Evolutionary conservation across 495 filamentous ascomycete species (phyloP).

Genomic region (Sordaria brevicollis): DNA sequence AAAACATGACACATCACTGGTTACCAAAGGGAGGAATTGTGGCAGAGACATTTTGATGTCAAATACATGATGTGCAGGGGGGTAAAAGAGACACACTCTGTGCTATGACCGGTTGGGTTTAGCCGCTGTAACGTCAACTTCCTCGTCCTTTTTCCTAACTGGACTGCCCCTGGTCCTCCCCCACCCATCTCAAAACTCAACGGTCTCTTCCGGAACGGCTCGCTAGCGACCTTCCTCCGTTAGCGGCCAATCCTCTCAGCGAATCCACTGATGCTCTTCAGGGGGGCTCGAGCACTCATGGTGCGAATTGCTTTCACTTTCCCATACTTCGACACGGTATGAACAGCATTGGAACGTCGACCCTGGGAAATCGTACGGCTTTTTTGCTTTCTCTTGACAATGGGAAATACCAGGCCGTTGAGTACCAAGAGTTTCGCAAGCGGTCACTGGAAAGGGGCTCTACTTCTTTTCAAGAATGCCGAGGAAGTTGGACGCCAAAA

Average conservation of each 20-base stretch:
- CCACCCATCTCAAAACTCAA: not conserved
- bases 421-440: not conserved
- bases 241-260: not conserved
- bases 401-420: not conserved
- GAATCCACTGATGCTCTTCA: not conserved
- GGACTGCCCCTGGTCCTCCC: no score
- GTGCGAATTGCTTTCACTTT: not conserved
- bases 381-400: not conserved
- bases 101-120: not conserved
- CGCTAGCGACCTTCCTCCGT: not conserved
- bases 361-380: not conserved
- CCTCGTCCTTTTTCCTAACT: no score
- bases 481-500: not conserved
- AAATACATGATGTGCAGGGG: not conserved
- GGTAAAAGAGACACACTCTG: not conserved
- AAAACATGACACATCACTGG: not conserved
- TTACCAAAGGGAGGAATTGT: not conserved
- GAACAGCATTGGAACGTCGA: not conserved
- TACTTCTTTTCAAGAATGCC: not conserved
- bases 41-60: not conserved
- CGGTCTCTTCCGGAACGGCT: not conserved
- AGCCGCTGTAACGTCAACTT: not conserved
- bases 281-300: not conserved
- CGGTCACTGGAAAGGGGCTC: not conserved
- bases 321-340: not conserved